Base-by-base conservation (phyloP, 108 stramenopile species). In the Epithemia pelagica region DNA sequence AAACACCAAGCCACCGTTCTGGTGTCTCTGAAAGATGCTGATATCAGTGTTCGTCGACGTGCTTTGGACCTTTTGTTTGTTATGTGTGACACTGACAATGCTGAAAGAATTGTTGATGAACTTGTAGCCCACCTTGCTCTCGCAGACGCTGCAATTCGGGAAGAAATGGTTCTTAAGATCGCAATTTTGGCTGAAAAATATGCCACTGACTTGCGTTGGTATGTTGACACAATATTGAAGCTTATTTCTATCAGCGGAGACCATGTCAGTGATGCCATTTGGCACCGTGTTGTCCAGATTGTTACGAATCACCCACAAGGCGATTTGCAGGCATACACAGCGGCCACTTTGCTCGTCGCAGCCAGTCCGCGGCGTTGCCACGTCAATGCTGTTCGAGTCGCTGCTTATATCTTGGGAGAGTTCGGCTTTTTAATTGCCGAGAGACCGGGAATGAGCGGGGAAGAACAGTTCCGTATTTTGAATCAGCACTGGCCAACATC, bases 101-200 rank as follows among this genome's bases (percentile, higher is more conserved):
- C 96, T 0, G 85, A 91, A 52, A 67, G 75, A 3, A 94, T 99
- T 61, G 98, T 99, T 23, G 95, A 92, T 62, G 96, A 96, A 63
- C 84, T 99, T 56, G 84, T 97, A 25, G 86, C 86, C 22, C 94
- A 97, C 72, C 81, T 97, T 64, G 83, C 78, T 1, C 64, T 87
- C 63, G 95, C 96, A 7, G 96, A 96, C 62, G 93, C 89, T 25
- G 92, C 86, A 21, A 96, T 97, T 68, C 75, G 95, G 46, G 96
- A 95, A 69, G 96, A 99, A 71, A 97, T 97, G 92, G 98, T 99
- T 2, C 80, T 99, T 25, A 97, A 97, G 73, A 97, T 99, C 67
- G 98, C 98, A 32, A 96, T 99, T 72, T 77, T 99, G 60, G 96
- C 98, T 21, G 98, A 99, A 71, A 96, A 95, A 68, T 99, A 93